Evolutionary conservation across 805 yeast genomes (phyloP), one percentile per base, ranked within the genome.

Genomic region (Sugiyamaella mastotermitis): DNA sequence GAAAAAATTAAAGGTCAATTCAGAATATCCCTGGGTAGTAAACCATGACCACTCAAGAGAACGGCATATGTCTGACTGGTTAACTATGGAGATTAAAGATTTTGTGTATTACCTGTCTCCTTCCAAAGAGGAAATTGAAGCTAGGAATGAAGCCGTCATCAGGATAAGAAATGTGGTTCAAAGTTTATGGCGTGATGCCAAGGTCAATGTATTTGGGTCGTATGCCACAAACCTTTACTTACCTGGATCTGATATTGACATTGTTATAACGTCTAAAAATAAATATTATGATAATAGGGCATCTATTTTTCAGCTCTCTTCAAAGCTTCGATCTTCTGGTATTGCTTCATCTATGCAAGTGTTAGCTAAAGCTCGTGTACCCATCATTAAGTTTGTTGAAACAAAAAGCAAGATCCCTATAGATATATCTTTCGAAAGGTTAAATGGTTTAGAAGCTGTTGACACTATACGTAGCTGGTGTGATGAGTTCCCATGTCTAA

Each of bases 171-270:
- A 58, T 5, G 69, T 74, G 1, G 71, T 74, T 3, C 60, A 65
- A 4, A 55, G 60, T 2, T 63, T 80, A 37, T 90, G 97, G 96
- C 78, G 78, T 1, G 83, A 76, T 45, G 78, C 90, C 11, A 82
- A 80, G 40, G 74, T 83, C 3, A 80, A 80, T 45, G 94, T 88
- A 5, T 90, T 92, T 65, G 98, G 98, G 0, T 88, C 97, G 0
- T 83, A 76, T 58, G 95, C 97, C 0, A 88, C 97, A 0, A 96
- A 88, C 55, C 64, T 90, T 44, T 90, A 87, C 55, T 66, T 90
- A 13, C 97, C 97, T 0, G 95, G 95, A 1, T 85, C 96, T 0
- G 98, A 90, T 67, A 86, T 90, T 22, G 98, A 90, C 60, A 80
- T 92, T 78, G 97, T 88, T 31, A 74, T 90, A 17, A 66, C 80